These are phyloP conservation scores for Penicillium paneum DNA, from an alignment of 2,329 filamentous ascomycete genomes.

Conservation along the genomic window DNA sequence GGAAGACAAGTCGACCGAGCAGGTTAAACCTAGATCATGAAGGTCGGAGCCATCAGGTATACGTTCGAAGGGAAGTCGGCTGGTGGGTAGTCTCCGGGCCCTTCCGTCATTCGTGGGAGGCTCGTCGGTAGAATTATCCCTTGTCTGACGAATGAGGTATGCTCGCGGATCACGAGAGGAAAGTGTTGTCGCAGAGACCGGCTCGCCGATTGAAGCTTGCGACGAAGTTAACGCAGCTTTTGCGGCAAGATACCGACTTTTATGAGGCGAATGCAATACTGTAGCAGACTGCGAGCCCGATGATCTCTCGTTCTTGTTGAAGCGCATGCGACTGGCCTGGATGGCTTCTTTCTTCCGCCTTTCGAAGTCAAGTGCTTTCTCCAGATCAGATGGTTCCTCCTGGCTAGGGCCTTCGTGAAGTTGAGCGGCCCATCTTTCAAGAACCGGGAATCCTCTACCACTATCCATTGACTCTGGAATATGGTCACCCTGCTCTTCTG, in stretches of 20 bases:
- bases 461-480: constrained; percentile 15
- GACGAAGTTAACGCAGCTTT: constrained; percentile 16
- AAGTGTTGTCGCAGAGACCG: constrained; percentile 4
- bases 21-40: constrained; percentile 4
- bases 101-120: neutral
- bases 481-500: neutral
- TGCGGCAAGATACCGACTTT: constrained; percentile 18
- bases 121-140: neutral
- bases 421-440: constrained; percentile 23
- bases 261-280: constrained; percentile 10
- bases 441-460: constrained; percentile 22
- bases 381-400: constrained; percentile 10
- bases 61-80: constrained; percentile 17
- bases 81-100: neutral
- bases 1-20: neutral
- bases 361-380: constrained; percentile 24
- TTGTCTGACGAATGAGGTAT: constrained; percentile 13
- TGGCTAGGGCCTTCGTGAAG: constrained; percentile 10
- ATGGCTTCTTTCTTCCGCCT: constrained; percentile 23
- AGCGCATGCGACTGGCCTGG: constrained; percentile 1
- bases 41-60: constrained; percentile 18
- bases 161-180: constrained; percentile 15
- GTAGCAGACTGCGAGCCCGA: neutral
- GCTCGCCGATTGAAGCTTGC: neutral
- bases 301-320: neutral